Conservation (phyloP, 495 filamentous ascomycete species). For the Podospora pseudoanserina region DNA sequence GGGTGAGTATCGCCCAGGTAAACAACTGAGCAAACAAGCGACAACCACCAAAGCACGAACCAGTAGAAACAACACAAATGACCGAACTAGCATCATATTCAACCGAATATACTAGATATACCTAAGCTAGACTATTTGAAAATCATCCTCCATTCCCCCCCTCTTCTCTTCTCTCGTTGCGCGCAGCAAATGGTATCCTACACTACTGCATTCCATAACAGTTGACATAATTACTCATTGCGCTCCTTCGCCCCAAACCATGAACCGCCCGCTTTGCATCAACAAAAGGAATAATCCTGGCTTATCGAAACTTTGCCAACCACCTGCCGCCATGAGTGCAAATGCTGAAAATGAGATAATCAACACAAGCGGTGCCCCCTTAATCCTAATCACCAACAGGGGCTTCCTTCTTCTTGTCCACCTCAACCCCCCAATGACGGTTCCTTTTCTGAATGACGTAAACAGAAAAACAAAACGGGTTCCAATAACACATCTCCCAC, state of each 20-base stretch:
- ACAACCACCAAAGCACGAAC: background rate
- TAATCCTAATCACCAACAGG: background rate
- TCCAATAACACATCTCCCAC: background rate
- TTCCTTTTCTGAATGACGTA: background rate
- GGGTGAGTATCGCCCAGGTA: too few species aligned
- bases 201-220: background rate
- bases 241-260: background rate
- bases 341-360: background rate
- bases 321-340: too few species aligned
- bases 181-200: conserved; percentile 6
- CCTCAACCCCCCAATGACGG: background rate
- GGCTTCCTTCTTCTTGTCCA: background rate
- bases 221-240: background rate
- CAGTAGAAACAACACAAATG: background rate
- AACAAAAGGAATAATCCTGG: background rate
- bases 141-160: background rate
- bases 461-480: background rate
- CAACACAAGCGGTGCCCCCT: background rate
- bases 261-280: background rate
- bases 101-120: background rate
- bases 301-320: background rate
- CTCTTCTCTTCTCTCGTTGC: background rate
- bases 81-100: background rate
- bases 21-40: background rate
- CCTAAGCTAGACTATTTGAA: background rate